phyloP scores from a whole-genome alignment of 1,139 yeast genomes.

The Citeromyces hawaiiensis region DNA sequence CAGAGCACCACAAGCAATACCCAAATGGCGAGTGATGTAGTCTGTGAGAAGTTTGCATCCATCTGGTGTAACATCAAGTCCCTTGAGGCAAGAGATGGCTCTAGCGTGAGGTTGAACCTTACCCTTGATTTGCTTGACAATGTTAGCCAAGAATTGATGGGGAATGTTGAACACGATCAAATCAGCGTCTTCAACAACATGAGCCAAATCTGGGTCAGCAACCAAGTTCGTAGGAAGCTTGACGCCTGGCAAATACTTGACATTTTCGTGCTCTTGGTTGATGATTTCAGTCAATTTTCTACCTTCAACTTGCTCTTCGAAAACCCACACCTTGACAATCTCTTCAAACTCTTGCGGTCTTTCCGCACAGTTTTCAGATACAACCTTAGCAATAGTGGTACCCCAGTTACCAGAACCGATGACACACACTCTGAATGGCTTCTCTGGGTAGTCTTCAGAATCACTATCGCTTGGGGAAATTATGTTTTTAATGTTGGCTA shows the following conservation, averaged over 20 bases:
- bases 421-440: slow-evolving; percentile 33
- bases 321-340: slow-evolving; percentile 89
- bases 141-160: slow-evolving; percentile 75
- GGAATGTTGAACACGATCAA: slow-evolving; percentile 84
- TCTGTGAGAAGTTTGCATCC: slow-evolving; percentile 74
- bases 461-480: not conserved
- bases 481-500: not conserved
- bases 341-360: slow-evolving; percentile 54
- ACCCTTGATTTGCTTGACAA: slow-evolving; percentile 66
- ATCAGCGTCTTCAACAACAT: slow-evolving; percentile 66
- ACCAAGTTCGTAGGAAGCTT: slow-evolving; percentile 65
- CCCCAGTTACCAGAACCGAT: slow-evolving; percentile 89
- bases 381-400: slow-evolving; percentile 86
- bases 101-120: slow-evolving; percentile 53
- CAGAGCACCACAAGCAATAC: slow-evolving; percentile 84
- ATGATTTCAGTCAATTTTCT: slow-evolving; percentile 73
- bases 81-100: slow-evolving; percentile 90
- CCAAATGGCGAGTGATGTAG: slow-evolving; percentile 61
- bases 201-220: slow-evolving; percentile 73
- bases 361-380: slow-evolving; percentile 71
- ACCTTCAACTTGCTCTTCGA: slow-evolving; percentile 65
- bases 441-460: not conserved
- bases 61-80: slow-evolving; percentile 68
- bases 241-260: slow-evolving; percentile 74
- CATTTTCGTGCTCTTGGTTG: slow-evolving; percentile 79